Evolutionary conservation across 257 asterid genomes (phyloP), one percentile per base, ranked within the genome.

Genomic region (Solanum neorickii): DNA sequence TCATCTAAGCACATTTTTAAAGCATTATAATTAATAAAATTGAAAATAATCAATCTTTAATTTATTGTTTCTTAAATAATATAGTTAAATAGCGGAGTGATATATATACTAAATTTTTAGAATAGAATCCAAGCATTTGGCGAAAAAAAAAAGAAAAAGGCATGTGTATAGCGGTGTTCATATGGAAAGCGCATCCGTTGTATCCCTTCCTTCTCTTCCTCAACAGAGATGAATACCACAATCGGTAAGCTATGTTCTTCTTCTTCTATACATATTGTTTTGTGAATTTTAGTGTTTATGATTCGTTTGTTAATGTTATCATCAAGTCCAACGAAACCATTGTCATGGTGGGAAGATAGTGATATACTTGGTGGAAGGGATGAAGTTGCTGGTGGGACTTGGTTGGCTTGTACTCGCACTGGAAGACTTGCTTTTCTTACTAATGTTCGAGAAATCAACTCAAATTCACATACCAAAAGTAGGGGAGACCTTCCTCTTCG

Each of bases 401-500:
- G 99, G 98, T 37, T 95, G 89, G 98, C 93, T 88, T 92, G 91
- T 87, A 46, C 91, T 37, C 88, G 76, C 77, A 62, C 86, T 15
- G 98, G 98, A 16, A 94, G 90, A 91, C 25, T 95, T 18, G 95
- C 98, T 25, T 95, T 95, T 86, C 91, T 96, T 86, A 95, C 98
- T 35, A 95, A 94, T 73, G 97, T 96, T 9, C 91, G 99, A 89
- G 98, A 96, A 88, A 52, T 85, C 73, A 23, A 20, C 27, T 44
- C 93, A 31, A 25, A 25, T 65, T 72, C 94, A 6, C 66, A 44
- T 9, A 33, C 89, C 86, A 91, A 88, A 59, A 91, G 93, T 92
- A 92, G 98, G 88, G 99, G 98, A 25, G 86, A 93, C 42, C 98
- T 96, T 60, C 99, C 98, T 8, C 65, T 95, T 92, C 98, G 96